Conservation (phyloP, 2,329 filamentous ascomycete genomes). For the Fusarium stilboides region DNA sequence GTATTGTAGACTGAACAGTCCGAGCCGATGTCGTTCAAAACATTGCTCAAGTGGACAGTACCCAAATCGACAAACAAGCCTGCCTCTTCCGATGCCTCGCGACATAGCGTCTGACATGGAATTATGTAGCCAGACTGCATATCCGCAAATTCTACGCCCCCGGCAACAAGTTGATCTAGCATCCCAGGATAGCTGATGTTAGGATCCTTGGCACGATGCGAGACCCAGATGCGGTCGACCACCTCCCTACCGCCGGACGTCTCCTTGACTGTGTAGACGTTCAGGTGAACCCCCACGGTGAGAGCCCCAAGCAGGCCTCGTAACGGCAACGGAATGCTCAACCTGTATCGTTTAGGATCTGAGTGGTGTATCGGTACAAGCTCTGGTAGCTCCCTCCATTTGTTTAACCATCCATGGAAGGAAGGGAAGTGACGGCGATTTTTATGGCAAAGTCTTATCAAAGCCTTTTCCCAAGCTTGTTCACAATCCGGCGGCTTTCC, state of each 20-base stretch:
- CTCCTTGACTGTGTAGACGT: conserved; percentile 53
- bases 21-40: not conserved
- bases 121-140: conserved; percentile 43
- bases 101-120: conserved; percentile 50
- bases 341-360: conserved; percentile 33
- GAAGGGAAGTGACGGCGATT: not conserved
- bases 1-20: conserved; percentile 11
- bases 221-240: conserved; percentile 54
- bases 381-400: conserved; percentile 45
- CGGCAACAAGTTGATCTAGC: conserved; percentile 57
- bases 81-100: conserved; percentile 56
- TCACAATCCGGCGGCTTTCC: not conserved
- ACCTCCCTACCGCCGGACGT: conserved; percentile 34
- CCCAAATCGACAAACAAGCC: conserved; percentile 47
- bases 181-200: conserved; percentile 54
- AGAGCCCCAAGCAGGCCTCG: conserved; percentile 56
- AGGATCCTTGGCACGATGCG: conserved; percentile 49
- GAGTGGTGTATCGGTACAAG: conserved; percentile 52
- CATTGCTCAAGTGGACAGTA: no score
- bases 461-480: not conserved
- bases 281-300: conserved; percentile 57
- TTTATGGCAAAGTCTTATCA: no score
- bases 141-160: conserved; percentile 52
- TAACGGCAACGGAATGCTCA: conserved; percentile 53
- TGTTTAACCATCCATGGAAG: conserved; percentile 29